Percentiles rank a stretch among this genome's conserved stretches.
Conservation (phyloP, 441 rosid genomes). For the Populus hybrid region DNA sequence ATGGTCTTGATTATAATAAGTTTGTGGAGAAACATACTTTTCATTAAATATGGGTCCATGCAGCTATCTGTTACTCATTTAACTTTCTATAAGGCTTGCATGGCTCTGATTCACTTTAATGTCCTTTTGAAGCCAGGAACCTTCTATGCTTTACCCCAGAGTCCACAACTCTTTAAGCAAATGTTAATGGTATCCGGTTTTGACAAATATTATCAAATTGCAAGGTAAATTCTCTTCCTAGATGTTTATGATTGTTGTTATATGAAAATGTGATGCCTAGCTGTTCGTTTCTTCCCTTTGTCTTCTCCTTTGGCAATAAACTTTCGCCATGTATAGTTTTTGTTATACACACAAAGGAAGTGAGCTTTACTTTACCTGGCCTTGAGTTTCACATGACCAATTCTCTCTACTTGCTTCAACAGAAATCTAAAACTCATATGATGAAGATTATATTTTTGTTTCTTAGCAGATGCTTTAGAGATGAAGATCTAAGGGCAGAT, state of each 20-base stretch:
- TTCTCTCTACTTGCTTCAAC: neutral
- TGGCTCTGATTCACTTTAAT: slow-evolving; percentile 38
- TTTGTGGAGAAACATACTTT: neutral
- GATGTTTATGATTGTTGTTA: slow-evolving; percentile 11
- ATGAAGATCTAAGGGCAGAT: slow-evolving; percentile 97
- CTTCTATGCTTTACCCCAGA: slow-evolving; percentile 96
- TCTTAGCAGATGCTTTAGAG: slow-evolving; percentile 81
- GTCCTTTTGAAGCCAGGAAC: slow-evolving; percentile 89
- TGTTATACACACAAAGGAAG: neutral
- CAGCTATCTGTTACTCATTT: slow-evolving; percentile 4
- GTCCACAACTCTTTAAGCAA: slow-evolving; percentile 96
- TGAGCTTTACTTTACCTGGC: neutral
- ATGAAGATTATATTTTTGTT: neutral
- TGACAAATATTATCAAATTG: slow-evolving; percentile 93
- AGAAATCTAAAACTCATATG: neutral
- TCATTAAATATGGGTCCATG: neutral
- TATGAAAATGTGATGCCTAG: neutral
- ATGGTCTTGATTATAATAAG: neutral
- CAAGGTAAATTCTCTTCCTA: slow-evolving; percentile 54
- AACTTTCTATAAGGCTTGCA: slow-evolving; percentile 26
- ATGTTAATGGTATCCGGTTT: slow-evolving; percentile 99
- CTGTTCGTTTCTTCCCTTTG: neutral
- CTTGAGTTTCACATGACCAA: neutral
- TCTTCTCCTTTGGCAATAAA: neutral
- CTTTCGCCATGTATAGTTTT: neutral